Conservation (phyloP, 768 basidiomycete genomes). For the Rhodotorula graminis region DNA sequence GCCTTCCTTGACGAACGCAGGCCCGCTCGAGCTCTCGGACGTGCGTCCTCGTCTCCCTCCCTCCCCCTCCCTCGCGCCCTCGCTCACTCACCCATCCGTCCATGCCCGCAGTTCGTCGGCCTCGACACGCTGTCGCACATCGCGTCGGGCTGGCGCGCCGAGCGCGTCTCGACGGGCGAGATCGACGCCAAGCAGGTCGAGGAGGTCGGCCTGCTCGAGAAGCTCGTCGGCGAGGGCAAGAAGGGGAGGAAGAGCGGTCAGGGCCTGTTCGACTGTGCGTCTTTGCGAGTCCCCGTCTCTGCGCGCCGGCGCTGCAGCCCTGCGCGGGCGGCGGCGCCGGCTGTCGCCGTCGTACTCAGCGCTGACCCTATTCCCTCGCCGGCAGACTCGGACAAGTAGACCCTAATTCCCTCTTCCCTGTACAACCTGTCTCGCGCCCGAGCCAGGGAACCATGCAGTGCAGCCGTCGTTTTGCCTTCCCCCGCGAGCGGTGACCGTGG, state of each 20-base stretch:
- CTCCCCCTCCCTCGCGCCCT: neutral
- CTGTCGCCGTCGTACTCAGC: too few species aligned
- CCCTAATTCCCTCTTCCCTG: neutral
- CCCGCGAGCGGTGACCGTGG: neutral
- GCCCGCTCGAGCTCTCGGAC: constrained; percentile 43
- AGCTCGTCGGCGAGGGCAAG: constrained; percentile 49
- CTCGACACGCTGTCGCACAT: constrained; percentile 48
- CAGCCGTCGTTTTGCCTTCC: neutral
- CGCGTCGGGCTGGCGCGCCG: constrained; percentile 49
- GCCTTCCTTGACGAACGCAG: too few species aligned
- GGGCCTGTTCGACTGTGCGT: constrained; percentile 48
- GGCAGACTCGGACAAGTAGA: neutral
- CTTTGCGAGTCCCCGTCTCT: neutral
- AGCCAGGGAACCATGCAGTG: neutral
- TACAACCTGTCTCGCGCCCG: neutral
- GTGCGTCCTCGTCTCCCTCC: neutral
- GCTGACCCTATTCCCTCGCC: too few species aligned
- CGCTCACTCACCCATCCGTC: neutral
- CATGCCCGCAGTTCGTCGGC: constrained; percentile 48
- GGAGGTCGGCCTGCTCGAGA: constrained; percentile 46
- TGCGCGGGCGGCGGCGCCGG: neutral
- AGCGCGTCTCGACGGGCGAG: constrained; percentile 45
- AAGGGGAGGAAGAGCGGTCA: constrained; percentile 50
- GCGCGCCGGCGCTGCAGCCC: too few species aligned
- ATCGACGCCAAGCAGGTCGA: constrained; percentile 46